These are phyloP conservation scores for Tolypocladium ovalisporum DNA, from an alignment of 2,329 filamentous ascomycete species.

Conservation along the genomic window DNA sequence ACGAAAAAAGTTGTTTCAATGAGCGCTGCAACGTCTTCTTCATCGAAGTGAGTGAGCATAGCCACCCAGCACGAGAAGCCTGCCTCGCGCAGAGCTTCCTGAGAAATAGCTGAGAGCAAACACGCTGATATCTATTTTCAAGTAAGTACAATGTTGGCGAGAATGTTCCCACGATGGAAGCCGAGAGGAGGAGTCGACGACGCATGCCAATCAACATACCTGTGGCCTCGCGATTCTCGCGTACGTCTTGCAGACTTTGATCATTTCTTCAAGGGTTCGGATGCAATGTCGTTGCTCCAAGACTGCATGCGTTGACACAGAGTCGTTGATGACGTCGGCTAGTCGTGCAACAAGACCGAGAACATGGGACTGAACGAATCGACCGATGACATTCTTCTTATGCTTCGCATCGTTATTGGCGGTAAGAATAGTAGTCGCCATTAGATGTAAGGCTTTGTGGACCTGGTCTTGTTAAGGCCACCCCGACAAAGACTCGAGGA, in stretches of 20 bases:
- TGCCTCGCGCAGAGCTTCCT: constrained; percentile 61
- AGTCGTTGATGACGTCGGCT: constrained; percentile 67
- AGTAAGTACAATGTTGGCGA: neutral
- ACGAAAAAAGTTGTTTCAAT: constrained; percentile 86
- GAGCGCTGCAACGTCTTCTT: constrained; percentile 68
- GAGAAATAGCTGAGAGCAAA: constrained; percentile 70
- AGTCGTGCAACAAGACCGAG: constrained; percentile 79
- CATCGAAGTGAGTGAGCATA: constrained; percentile 63
- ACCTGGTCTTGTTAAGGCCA: constrained; percentile 32
- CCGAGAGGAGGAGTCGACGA: neutral
- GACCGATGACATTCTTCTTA: constrained; percentile 49
- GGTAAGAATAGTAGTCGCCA: constrained; percentile 30
- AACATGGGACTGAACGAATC: constrained; percentile 74
- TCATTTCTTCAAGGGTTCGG: constrained; percentile 78
- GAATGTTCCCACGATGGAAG: neutral
- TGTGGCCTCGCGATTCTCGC: constrained; percentile 77
- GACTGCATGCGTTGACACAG: constrained; percentile 38
- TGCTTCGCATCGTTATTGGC: constrained; percentile 30
- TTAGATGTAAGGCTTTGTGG: constrained; percentile 33
- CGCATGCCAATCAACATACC: constrained; percentile 32
- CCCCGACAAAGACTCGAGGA: neutral
- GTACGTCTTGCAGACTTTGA: constrained; percentile 61
- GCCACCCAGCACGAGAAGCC: constrained; percentile 79
- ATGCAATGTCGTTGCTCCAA: constrained; percentile 69
- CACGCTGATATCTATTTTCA: constrained; percentile 70